Base-by-base conservation (phyloP, 495 filamentous ascomycete genomes). In the Cladorrhinum samala region DNA sequence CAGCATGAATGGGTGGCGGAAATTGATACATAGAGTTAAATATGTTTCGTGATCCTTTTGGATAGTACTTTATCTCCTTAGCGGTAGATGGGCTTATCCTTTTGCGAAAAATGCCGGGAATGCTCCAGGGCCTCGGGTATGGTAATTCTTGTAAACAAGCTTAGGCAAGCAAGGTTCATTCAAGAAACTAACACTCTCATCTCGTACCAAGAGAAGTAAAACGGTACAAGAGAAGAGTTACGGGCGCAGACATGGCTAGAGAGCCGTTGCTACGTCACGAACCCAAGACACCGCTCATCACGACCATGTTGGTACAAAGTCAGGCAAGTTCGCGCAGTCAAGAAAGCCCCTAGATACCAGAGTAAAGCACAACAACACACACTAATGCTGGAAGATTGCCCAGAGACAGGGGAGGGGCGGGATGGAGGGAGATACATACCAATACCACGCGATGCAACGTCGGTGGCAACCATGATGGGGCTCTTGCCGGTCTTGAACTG, bases 361-460 rank as follows among this genome's bases (percentile, higher is more conserved):
- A 91, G 86, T 86, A 89, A 83, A 90, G 87, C 85, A 92, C 83
- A 86, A 72, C 72, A 72, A 82, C 77, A 78, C 77, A 80, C 24
- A 41, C 39, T 9, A 33, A 82, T 83, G 82, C 84, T 79, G 76
- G 83, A 81, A 75, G 39, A 69, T 83, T 76, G 76, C 74, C 71
- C 71, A 69, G 58, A 67, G 62, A 54, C 62, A 56, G 63, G 61
- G 68, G 61, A 46, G 65, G 56, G 53, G 69, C 66, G 65, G 70
- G 72, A 64, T 69, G 68, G 55, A 67, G 62, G 55, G 56, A 58
- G 65, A 82, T 87, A 94, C 93, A 95, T 96, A 98, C 93, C 93
- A 79, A 98, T 98, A 83, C 93, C 93, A 80, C 93, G 88, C 54
- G 94, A 96, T 65, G 93, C 93, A 62, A 98, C 93, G 75, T 98